Evolutionary conservation across 495 filamentous ascomycete genomes (phyloP).

Genomic region (Neohortaea acidophila): DNA sequence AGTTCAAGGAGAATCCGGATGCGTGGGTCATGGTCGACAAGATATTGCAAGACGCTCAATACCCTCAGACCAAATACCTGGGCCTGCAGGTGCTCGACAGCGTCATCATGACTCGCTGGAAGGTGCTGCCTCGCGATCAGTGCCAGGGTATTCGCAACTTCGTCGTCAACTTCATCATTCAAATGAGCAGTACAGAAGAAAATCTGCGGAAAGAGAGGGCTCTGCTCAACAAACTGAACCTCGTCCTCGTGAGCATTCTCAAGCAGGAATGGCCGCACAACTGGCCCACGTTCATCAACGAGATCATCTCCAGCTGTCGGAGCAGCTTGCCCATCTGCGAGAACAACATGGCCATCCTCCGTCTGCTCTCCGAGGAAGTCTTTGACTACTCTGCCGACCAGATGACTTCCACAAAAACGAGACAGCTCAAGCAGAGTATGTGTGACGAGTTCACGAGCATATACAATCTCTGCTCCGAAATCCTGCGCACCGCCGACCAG

Average conservation of each 20-base stretch:
- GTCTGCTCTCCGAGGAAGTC: slow-evolving; percentile 90
- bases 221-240: slow-evolving; percentile 91
- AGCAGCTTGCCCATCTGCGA: slow-evolving; percentile 93
- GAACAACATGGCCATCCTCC: slow-evolving; percentile 98
- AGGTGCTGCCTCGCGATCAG: slow-evolving; percentile 86
- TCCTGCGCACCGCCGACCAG: slow-evolving; percentile 75
- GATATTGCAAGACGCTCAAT: slow-evolving; percentile 76
- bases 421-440: slow-evolving; percentile 95
- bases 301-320: slow-evolving; percentile 92
- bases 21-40: slow-evolving; percentile 94
- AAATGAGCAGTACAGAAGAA: slow-evolving; percentile 77
- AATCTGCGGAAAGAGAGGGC: slow-evolving; percentile 64
- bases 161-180: slow-evolving; percentile 92
- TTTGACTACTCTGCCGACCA: slow-evolving; percentile 98
- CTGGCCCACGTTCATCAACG: slow-evolving; percentile 99
- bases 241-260: slow-evolving; percentile 89
- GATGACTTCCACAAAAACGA: slow-evolving; percentile 92
- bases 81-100: slow-evolving; percentile 91
- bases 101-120: slow-evolving; percentile 99
- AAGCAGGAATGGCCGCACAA: slow-evolving; percentile 99
- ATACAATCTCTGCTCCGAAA: slow-evolving; percentile 90
- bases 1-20: slow-evolving; percentile 99
- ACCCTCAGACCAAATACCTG: slow-evolving; percentile 93
- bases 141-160: slow-evolving; percentile 97
- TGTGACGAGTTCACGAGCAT: slow-evolving; percentile 94